Base-by-base conservation (phyloP, 805 yeast species). In the Wickerhamomyces chaumierensis region DNA sequence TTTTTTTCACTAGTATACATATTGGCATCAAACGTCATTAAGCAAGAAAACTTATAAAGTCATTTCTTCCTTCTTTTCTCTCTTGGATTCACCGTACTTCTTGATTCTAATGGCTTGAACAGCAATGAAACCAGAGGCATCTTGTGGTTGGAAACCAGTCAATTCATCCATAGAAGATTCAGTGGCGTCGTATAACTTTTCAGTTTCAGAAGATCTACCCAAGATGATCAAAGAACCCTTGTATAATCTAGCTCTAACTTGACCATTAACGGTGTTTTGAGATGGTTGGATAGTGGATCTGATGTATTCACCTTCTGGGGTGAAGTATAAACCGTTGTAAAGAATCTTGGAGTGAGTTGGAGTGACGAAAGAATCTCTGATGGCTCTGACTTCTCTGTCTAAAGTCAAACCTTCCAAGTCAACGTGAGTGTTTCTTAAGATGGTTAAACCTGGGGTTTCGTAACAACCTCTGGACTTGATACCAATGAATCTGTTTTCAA, bases 161-260 rank as follows among this genome's bases (percentile, higher is more conserved):
- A 92, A 78, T 69, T 92, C 98, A 66, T 92, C 98, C 98, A 92
- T 92, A 12, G 97, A 90, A 14, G 96, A 88, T 65, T 90, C 96
- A 40, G 96, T 86, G 48, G 95, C 95, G 62, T 92, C 96, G 65
- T 92, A 92, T 52, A 92, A 76, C 69, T 87, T 90, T 70, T 92
- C 98, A 44, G 97, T 87, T 48, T 81, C 81, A 19, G 96, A 86
- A 45, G 80, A 87, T 75, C 98, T 86, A 61, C 98, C 98, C 58
- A 88, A 74, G 49, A 90, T 75, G 41, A 69, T 66, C 50, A 86
- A 65, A 46, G 78, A 68, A 52, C 98, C 98, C 75, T 92, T 92
- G 79, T 90, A 92, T 48, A 81, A 78, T 58, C 87, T 74, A 47
- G 88, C 81, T 72, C 97, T 84, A 51, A 92, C 98, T 49, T 78